phyloP scores from a whole-genome alignment of 345 rosid species.

The Lagerstroemia speciosa region DNA sequence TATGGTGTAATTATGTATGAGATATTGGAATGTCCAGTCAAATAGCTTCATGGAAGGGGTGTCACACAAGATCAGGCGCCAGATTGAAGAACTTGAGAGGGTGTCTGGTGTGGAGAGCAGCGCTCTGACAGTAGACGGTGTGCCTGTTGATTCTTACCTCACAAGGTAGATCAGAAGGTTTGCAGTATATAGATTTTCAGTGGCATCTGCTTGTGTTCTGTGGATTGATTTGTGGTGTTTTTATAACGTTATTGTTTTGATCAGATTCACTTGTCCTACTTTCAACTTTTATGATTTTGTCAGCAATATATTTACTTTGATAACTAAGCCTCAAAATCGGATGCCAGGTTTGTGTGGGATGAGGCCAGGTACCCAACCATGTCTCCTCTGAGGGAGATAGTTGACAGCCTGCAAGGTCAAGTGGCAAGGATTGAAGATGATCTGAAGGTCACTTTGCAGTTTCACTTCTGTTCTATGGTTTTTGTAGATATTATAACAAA shows the following conservation, averaged over 20 bases:
- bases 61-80: conserved; percentile 91
- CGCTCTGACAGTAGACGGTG: conserved; percentile 86
- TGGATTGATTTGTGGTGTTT: background rate
- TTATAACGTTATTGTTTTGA: background rate
- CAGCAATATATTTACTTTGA: background rate
- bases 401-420: conserved; percentile 69
- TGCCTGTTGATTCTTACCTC: conserved; percentile 93
- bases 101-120: conserved; percentile 72
- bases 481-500: background rate
- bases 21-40: conserved; percentile 43
- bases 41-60: conserved; percentile 88
- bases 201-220: background rate
- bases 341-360: conserved; percentile 88
- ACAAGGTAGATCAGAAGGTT: conserved; percentile 46
- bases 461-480: background rate
- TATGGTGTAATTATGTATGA: background rate
- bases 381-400: conserved; percentile 87
- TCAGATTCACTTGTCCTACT: no score
- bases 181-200: background rate
- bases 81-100: conserved; percentile 95
- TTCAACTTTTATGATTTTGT: background rate
- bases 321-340: conserved; percentile 3
- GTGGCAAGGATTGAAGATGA: conserved; percentile 96
- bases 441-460: conserved; percentile 62
- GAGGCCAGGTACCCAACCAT: conserved; percentile 93